A percentile compares a stretch with the other conserved stretches of the same genome.
These are phyloP conservation scores for Hippophae rhamnoides DNA, from an alignment of 306 rosid species.

Conservation along the genomic window DNA sequence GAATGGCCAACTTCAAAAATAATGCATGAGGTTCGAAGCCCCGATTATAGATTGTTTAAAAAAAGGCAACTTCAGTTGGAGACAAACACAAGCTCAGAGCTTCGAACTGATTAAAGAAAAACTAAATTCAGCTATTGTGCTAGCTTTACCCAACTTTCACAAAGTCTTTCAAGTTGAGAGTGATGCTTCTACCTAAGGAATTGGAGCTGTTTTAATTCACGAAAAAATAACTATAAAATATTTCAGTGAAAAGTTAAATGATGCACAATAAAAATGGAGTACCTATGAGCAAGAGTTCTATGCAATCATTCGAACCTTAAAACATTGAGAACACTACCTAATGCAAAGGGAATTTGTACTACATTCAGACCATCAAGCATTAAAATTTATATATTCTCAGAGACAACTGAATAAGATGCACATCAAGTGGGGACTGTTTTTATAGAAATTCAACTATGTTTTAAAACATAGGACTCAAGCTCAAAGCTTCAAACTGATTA, in stretches of 20 bases:
- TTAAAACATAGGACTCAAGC: too few species aligned
- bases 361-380: background rate
- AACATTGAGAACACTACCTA: slow-evolving; percentile 1
- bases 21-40: background rate
- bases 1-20: background rate
- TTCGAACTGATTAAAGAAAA: background rate
- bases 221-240: background rate
- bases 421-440: background rate
- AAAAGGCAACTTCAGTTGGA: background rate
- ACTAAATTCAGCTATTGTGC: background rate
- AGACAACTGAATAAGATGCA: background rate
- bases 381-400: background rate
- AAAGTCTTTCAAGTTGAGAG: background rate
- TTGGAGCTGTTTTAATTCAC: slow-evolving; percentile 3
- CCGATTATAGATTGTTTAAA: background rate
- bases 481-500: background rate
- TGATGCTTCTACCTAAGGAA: background rate
- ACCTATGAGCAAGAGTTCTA: background rate
- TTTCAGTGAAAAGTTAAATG: background rate
- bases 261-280: background rate
- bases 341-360: background rate
- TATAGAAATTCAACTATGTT: background rate
- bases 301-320: background rate
- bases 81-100: background rate
- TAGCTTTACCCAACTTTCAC: too few species aligned